Conservation (phyloP, 805 yeast genomes). For the Lachancea waltii region DNA sequence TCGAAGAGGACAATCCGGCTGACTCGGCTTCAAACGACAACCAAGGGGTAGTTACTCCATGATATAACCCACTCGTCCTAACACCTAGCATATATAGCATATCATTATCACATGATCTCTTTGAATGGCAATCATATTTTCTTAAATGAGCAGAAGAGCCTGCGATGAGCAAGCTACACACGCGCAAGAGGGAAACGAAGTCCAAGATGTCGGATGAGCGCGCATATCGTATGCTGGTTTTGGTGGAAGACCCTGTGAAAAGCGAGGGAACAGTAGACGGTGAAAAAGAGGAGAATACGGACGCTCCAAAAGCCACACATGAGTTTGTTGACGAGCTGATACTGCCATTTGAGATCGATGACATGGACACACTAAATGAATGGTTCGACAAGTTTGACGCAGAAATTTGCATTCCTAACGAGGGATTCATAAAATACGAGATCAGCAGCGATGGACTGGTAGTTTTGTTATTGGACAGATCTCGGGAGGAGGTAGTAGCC, state of each 20-base stretch:
- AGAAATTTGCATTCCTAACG: constrained; percentile 34
- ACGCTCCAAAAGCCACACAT: constrained; percentile 22
- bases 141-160: no score
- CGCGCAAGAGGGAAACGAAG: not conserved
- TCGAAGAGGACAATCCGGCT: constrained; percentile 31
- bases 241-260: constrained; percentile 24
- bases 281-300: constrained; percentile 1
- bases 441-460: constrained; percentile 35
- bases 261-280: constrained; percentile 3
- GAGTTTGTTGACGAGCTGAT: constrained; percentile 31
- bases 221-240: constrained; percentile 27
- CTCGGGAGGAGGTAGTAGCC: constrained; percentile 22
- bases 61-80: not conserved
- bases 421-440: constrained; percentile 34
- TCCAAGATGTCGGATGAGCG: constrained; percentile 17
- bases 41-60: no score
- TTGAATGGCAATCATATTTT: not conserved
- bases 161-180: not conserved
- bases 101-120: not conserved
- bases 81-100: not conserved
- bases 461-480: constrained; percentile 28
- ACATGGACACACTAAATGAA: constrained; percentile 26
- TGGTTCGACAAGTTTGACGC: constrained; percentile 35
- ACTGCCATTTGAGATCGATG: constrained; percentile 28
- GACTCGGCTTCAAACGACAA: not conserved